phyloP scores from a whole-genome alignment of 805 yeast genomes.

The Millerozyma miso region DNA sequence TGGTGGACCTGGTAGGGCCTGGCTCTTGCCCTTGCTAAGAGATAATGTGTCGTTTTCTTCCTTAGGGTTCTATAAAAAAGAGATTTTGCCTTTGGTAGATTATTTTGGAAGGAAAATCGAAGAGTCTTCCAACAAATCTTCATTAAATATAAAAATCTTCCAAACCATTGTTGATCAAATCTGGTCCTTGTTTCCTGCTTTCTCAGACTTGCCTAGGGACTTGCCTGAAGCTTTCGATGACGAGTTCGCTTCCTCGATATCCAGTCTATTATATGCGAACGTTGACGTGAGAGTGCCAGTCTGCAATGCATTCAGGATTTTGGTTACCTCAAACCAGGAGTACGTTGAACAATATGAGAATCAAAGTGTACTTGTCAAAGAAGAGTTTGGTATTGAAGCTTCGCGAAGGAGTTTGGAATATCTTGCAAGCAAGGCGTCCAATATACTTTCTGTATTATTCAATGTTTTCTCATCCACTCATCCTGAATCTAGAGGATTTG shows the following conservation, averaged over 20 bases:
- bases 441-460: conserved; percentile 80
- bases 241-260: conserved; percentile 69
- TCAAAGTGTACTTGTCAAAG: conserved; percentile 54
- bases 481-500: conserved; percentile 77
- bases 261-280: conserved; percentile 69
- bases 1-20: conserved; percentile 78
- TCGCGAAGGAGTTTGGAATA: conserved; percentile 59
- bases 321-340: conserved; percentile 72
- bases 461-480: conserved; percentile 89
- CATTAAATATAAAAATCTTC: conserved; percentile 72
- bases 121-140: conserved; percentile 43
- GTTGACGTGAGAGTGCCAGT: conserved; percentile 75
- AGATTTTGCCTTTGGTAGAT: conserved; percentile 63
- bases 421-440: conserved; percentile 62
- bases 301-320: conserved; percentile 72
- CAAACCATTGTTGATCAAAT: conserved; percentile 85
- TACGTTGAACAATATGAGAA: conserved; percentile 57
- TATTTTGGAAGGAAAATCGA: conserved; percentile 49
- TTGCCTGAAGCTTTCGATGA: conserved; percentile 60
- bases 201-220: conserved; percentile 83
- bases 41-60: conserved; percentile 76
- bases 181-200: conserved; percentile 87
- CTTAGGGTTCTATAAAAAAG: conserved; percentile 55
- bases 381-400: conserved; percentile 53
- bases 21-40: conserved; percentile 88